Percentiles rank a stretch among this genome's conserved stretches.
These are phyloP conservation scores for Emericellopsis terricola DNA, from an alignment of 495 filamentous ascomycete species.

Conservation along the genomic window DNA sequence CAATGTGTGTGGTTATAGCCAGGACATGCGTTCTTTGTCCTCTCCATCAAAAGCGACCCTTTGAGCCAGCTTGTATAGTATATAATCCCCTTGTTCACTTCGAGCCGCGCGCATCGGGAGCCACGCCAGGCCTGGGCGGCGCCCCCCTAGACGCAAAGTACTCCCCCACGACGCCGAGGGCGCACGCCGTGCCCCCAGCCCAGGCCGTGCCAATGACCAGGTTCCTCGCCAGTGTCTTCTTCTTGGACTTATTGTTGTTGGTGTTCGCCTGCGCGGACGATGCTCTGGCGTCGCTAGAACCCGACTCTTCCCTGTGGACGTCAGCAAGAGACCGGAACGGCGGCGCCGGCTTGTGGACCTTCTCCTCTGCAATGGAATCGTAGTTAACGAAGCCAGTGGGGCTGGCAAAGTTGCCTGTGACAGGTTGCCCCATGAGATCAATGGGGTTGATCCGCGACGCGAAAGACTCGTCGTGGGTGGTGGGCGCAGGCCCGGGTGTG, in stretches of 20 bases:
- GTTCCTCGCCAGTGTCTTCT: slow-evolving; percentile 24
- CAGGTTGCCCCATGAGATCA: slow-evolving; percentile 31
- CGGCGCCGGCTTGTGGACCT: slow-evolving; percentile 7
- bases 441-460: slow-evolving; percentile 28
- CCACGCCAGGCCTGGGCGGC: no score
- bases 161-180: slow-evolving; percentile 48
- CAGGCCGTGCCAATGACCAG: slow-evolving; percentile 37
- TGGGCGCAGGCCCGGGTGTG: not conserved
- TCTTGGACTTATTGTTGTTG: slow-evolving; percentile 11
- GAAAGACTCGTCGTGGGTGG: not conserved
- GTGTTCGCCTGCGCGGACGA: slow-evolving; percentile 8
- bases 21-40: no score
- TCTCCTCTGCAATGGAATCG: slow-evolving; percentile 12
- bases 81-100: no score
- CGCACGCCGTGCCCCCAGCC: slow-evolving; percentile 46
- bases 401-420: slow-evolving; percentile 33
- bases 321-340: slow-evolving; percentile 22
- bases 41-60: no score
- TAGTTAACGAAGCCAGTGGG: slow-evolving; percentile 42
- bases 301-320: slow-evolving; percentile 37
- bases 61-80: no score
- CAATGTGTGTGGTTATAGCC: no score
- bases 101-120: no score
- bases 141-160: slow-evolving; percentile 44
- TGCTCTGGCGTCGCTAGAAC: slow-evolving; percentile 29